Evolutionary conservation across 345 rosid species (phyloP).

Genomic region (Nasturtium officinale): DNA sequence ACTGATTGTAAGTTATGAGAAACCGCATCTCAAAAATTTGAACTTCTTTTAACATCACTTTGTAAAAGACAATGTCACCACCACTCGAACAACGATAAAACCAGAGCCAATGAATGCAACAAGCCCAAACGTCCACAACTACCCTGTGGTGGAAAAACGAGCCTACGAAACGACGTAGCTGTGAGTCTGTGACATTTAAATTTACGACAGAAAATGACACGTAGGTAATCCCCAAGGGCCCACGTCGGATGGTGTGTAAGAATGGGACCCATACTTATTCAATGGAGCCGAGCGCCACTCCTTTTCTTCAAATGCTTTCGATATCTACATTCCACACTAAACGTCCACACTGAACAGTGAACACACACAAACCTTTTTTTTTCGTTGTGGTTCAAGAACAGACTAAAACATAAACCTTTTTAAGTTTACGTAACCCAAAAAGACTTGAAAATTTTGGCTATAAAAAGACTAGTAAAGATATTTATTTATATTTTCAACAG

Average conservation of each 20-base stretch:
- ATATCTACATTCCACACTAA: no score
- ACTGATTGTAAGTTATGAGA: background rate
- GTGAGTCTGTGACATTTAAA: background rate
- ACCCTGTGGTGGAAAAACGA: background rate
- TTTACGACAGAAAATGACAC: constrained; percentile 24
- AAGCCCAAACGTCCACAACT: background rate
- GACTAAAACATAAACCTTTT: constrained; percentile 18
- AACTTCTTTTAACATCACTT: background rate
- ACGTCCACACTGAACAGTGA: background rate
- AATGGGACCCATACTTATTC: constrained; percentile 27
- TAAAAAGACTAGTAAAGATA: background rate
- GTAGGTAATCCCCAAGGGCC: constrained; percentile 13
- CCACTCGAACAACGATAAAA: background rate
- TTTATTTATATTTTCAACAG: background rate
- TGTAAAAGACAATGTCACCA: background rate
- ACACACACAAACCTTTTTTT: constrained; percentile 10
- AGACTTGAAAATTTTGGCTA: background rate
- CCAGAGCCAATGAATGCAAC: background rate
- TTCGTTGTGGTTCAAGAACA: background rate
- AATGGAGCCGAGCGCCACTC: constrained; percentile 27
- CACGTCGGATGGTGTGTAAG: constrained; percentile 17
- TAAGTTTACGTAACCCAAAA: constrained; percentile 13
- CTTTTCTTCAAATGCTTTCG: background rate
- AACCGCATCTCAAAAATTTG: background rate
- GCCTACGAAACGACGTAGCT: constrained; percentile 21